Base-by-base conservation (phyloP, 208 protist species). In the Leishmania martiniquensis region DNA sequence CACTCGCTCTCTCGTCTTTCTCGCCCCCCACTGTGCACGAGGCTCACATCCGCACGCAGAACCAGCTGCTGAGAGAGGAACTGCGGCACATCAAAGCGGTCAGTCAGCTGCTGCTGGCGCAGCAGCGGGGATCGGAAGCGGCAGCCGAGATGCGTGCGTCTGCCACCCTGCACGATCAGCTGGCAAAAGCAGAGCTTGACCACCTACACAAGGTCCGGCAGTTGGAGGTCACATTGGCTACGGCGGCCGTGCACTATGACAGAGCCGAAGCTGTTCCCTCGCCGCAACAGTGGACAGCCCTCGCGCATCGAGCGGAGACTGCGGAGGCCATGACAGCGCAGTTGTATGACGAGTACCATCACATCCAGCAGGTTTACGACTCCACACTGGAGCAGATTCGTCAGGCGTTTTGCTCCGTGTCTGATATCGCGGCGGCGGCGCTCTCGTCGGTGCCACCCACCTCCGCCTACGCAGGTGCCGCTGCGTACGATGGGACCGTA, bases 1-100 rank as follows among this genome's bases (percentile, higher is more conserved):
- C 34, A 9, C 1, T 22, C 29, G 7, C 42, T 45, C 20, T 54
- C 17, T 65, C 44, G 42, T 7, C 29, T n/a, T 9, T n/a, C 34
- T 34, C 55, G 25, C 44, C 59, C 20, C 70, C 54, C 15, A 42
- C 45, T 5, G 34, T 62, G 4, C 39, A 67, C 45, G 25, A 37
- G 32, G 15, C 74, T 3, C 20, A 44, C 15, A 29, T 78, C 37
- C 47, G 15, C 17, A 72, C 51, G 7, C 68, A 83, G 44, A 83
- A 78, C n/a, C 74, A 55, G 45, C 78, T 83, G 42, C 66, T 93
- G 47, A 63, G 65, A 4, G 83, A 78, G 51, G 87, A 91, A 76
- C 72, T 89, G 42, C 72, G 83, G 29, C 75, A 91, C 62, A 81
- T 87, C 42, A 80, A 82, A 62, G 80, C 85, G 1, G 72, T 88